phyloP scores from a whole-genome alignment of 2,329 filamentous ascomycete genomes.

The Pyrenophora graminea region DNA sequence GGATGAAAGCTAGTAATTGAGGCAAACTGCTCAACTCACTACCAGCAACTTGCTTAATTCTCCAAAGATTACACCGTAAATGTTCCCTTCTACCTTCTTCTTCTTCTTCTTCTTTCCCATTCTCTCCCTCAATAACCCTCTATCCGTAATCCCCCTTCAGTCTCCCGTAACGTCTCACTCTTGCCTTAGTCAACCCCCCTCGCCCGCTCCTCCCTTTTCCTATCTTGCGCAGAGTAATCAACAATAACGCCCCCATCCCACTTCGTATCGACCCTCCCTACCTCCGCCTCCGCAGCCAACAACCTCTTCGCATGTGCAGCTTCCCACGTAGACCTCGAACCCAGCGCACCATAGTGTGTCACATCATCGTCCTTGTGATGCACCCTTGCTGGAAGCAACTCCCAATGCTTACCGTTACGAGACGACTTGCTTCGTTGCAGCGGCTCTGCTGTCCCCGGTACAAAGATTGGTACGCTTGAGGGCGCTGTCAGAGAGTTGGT shows the following conservation, averaged over 20 bases:
- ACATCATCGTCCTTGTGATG: slow-evolving; percentile 6
- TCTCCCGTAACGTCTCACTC: too few relatives aligned
- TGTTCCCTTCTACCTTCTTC: neutral
- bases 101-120: neutral
- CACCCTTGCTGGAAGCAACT: neutral
- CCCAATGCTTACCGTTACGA: neutral
- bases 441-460: too few relatives aligned
- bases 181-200: neutral
- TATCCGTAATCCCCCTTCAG: too few relatives aligned
- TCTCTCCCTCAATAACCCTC: neutral
- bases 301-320: neutral
- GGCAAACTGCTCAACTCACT: too few relatives aligned
- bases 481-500: too few relatives aligned
- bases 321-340: neutral
- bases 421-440: too few relatives aligned
- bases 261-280: neutral
- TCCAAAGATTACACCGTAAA: too few relatives aligned
- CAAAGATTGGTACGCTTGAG: neutral
- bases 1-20: too few relatives aligned
- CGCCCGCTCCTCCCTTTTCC: neutral
- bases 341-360: neutral
- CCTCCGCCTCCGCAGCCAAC: neutral
- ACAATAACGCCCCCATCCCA: slow-evolving; percentile 2
- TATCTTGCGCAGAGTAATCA: neutral
- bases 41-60: too few relatives aligned